Conservation (phyloP, 805 yeast genomes). For the Candida xiaguanensis region DNA sequence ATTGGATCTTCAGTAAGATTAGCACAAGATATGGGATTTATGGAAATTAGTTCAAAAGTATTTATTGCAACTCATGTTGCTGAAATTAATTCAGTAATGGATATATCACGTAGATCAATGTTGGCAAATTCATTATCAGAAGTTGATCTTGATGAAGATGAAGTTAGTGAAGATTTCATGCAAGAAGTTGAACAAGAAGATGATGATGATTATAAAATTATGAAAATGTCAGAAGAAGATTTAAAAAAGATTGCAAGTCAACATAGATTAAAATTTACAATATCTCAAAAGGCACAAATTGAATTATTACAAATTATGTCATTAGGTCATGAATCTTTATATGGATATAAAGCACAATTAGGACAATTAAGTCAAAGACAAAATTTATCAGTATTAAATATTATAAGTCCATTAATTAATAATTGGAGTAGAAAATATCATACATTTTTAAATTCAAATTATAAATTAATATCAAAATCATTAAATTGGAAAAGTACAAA, state of each 20-base stretch:
- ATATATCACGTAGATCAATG: slow-evolving; percentile 76
- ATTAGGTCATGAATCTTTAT: slow-evolving; percentile 79
- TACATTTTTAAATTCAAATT: slow-evolving; percentile 9
- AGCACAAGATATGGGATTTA: slow-evolving; percentile 81
- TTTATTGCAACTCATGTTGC: slow-evolving; percentile 82
- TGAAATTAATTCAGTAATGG: slow-evolving; percentile 79
- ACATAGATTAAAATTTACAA: slow-evolving; percentile 48
- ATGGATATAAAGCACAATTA: slow-evolving; percentile 58
- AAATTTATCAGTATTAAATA: slow-evolving; percentile 65
- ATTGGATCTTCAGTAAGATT: slow-evolving; percentile 82
- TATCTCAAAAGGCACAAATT: slow-evolving; percentile 68
- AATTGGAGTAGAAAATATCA: slow-evolving; percentile 72
- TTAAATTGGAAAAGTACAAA: slow-evolving; percentile 24
- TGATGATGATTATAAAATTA: slow-evolving; percentile 28
- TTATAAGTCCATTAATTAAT: slow-evolving; percentile 72
- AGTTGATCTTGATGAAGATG: slow-evolving; percentile 50
- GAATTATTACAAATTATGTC: slow-evolving; percentile 77
- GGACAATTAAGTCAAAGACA: slow-evolving; percentile 55
- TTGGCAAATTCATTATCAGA: slow-evolving; percentile 69
- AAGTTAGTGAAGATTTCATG: slow-evolving; percentile 30
- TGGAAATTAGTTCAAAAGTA: slow-evolving; percentile 68
- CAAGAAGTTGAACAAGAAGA: slow-evolving; percentile 21
- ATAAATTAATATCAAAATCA: slow-evolving; percentile 48
- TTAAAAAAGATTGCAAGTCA: slow-evolving; percentile 21
- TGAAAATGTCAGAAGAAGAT: slow-evolving; percentile 33